Evolutionary conservation across 371 early-diverging fungal species (phyloP).

Genomic region (Entomophthora muscae): DNA sequence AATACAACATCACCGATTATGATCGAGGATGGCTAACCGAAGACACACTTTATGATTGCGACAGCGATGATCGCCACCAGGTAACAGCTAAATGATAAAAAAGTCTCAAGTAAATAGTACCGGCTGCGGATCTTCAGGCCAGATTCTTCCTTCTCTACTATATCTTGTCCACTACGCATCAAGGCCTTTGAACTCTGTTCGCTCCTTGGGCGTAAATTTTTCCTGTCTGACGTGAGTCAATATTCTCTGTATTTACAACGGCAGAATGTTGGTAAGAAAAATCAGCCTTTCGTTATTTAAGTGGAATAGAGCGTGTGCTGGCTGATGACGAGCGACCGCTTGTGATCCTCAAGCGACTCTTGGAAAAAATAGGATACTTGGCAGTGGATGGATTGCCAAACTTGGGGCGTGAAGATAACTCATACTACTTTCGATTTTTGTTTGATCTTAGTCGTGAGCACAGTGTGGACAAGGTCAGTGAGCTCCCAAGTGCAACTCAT

Average conservation of each 20-base stretch:
- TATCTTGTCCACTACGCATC: slow-evolving; percentile 38
- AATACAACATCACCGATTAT: not conserved
- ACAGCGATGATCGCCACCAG: not conserved
- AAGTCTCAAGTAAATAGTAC: slow-evolving; percentile 17
- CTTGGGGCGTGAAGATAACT: slow-evolving; percentile 67
- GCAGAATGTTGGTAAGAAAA: slow-evolving; percentile 16
- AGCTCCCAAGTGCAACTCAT: slow-evolving; percentile 13
- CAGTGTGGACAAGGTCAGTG: not conserved
- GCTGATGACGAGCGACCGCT: slow-evolving; percentile 46
- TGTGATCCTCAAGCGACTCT: slow-evolving; percentile 37
- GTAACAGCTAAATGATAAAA: not conserved
- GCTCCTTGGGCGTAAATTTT: slow-evolving; percentile 53
- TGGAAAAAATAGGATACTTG: slow-evolving; percentile 62
- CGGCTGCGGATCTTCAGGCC: slow-evolving; percentile 42
- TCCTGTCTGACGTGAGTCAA: slow-evolving; percentile 49
- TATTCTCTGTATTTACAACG: slow-evolving; percentile 44
- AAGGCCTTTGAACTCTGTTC: slow-evolving; percentile 52
- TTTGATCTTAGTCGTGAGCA: slow-evolving; percentile 26
- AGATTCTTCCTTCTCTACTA: slow-evolving; percentile 58
- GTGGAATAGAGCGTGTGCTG: slow-evolving; percentile 37
- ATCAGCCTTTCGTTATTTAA: not conserved
- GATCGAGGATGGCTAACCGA: not conserved
- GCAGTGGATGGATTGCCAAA: slow-evolving; percentile 56
- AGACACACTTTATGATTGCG: not conserved
- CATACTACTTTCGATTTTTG: slow-evolving; percentile 57